These are phyloP conservation scores for Rhizophagus clarus DNA, from an alignment of 192 early-diverging fungal genomes.

Conservation along the genomic window DNA sequence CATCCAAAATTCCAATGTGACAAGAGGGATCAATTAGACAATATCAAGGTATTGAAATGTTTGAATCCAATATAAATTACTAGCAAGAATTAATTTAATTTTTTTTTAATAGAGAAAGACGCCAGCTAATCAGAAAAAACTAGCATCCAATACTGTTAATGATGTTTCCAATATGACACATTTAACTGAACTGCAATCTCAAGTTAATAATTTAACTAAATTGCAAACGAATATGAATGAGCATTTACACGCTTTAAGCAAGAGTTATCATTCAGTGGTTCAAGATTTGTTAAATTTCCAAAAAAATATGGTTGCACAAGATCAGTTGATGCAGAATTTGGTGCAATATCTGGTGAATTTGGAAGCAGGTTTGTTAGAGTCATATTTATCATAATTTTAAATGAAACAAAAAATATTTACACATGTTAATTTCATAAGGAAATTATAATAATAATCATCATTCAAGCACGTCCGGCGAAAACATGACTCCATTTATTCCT, in stretches of 20 bases:
- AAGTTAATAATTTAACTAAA: constrained; percentile 44
- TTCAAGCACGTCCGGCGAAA: neutral
- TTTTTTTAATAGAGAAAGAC: constrained; percentile 41
- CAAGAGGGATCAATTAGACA: constrained; percentile 55
- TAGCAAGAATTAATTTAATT: neutral
- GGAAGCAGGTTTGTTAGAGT: constrained; percentile 36
- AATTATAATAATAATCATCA: neutral
- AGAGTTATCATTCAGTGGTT: constrained; percentile 35
- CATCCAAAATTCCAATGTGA: constrained; percentile 67
- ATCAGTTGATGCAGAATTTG: constrained; percentile 50
- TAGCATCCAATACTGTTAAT: neutral
- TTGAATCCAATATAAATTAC: neutral
- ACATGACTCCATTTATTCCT: constrained; percentile 32
- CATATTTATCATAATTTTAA: neutral
- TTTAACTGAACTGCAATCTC: constrained; percentile 41
- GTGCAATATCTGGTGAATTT: constrained; percentile 41
- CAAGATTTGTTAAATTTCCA: constrained; percentile 47
- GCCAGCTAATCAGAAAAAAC: constrained; percentile 35
- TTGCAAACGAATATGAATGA: constrained; percentile 47
- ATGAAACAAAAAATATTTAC: neutral
- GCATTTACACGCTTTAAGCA: constrained; percentile 34
- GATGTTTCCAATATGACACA: constrained; percentile 24
- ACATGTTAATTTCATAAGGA: neutral
- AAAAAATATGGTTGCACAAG: constrained; percentile 49
- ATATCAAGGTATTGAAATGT: constrained; percentile 48